A percentile compares a stretch with the other conserved stretches of the same genome.
phyloP scores from a whole-genome alignment of 305 asterid genomes.

The Fraxinus paxiana region DNA sequence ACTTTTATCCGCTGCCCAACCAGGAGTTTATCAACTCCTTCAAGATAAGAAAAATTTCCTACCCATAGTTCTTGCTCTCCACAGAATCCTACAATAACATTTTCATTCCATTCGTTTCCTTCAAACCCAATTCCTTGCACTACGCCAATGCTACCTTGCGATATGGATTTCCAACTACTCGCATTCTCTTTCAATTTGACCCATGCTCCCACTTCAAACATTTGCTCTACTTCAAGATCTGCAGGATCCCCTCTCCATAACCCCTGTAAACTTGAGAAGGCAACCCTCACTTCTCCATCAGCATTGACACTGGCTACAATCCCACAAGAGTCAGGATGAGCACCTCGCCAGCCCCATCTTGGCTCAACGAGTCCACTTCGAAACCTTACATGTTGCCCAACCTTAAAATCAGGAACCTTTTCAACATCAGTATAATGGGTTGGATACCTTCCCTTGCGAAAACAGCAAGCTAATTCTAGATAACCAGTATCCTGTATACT shows the following conservation, averaged over 20 bases:
- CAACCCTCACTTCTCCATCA: slow-evolving; percentile 77
- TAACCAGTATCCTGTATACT: slow-evolving; percentile 81
- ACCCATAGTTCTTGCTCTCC: slow-evolving; percentile 87
- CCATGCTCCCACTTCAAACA: slow-evolving; percentile 87
- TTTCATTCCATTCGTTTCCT: slow-evolving; percentile 61
- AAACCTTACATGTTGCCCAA: slow-evolving; percentile 83
- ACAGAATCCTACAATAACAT: slow-evolving; percentile 60
- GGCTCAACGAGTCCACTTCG: slow-evolving; percentile 72
- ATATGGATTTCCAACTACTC: slow-evolving; percentile 64
- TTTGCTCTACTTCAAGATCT: slow-evolving; percentile 61
- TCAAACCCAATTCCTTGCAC: slow-evolving; percentile 78
- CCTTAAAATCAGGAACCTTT: slow-evolving; percentile 64
- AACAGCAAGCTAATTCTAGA: slow-evolving; percentile 87
- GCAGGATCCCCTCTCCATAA: slow-evolving; percentile 92
- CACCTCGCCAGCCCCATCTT: slow-evolving; percentile 98
- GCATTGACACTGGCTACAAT: slow-evolving; percentile 66
- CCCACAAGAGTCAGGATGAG: slow-evolving; percentile 62
- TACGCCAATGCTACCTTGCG: slow-evolving; percentile 73
- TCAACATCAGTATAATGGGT: slow-evolving; percentile 81
- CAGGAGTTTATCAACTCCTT: slow-evolving; percentile 40
- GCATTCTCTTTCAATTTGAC: slow-evolving; percentile 54
- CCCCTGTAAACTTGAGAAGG: slow-evolving; percentile 62
- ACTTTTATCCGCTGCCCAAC: slow-evolving; percentile 75
- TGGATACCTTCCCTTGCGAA: slow-evolving; percentile 61
- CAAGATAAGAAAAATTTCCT: slow-evolving; percentile 52